Evolutionary conservation across 2,329 filamentous ascomycete species (phyloP), one percentile per base, ranked within the genome.

Genomic region (Colletotrichum salicis): DNA sequence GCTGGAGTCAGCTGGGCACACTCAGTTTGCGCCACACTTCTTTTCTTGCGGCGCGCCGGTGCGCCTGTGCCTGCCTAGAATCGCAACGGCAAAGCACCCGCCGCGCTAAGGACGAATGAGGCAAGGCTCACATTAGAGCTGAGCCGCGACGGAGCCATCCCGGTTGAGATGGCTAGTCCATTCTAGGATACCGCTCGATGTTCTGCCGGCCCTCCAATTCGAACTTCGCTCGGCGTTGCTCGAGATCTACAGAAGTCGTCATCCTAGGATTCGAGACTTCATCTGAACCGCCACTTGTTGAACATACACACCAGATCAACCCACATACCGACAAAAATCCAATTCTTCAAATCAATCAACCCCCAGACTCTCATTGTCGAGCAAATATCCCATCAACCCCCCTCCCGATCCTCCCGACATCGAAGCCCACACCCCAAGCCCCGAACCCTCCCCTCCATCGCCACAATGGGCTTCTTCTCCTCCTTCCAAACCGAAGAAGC

Each of bases 391-490:
- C 41, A n/a, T 48, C 35, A 15, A 59, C 5, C 8, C 8, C n/a
- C 11, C 6, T 12, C 35, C 56, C n/a, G n/a, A 15, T 31, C 35
- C 55, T 27, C 22, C 22, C 35, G 35, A 59, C 1, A 51, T 3
- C 15, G 6, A n/a, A 33, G 27, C 60, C 70, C 59, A 61, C 35
- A 51, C 60, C 60, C 61, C 62, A 52, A 15, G 5, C 4, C 27
- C 13, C 62, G 45, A 63, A 45, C 58, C 64, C 22, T 12, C 19
- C 15, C 7, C 19, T 24, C 37, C n/a, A 33, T 31, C 37, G 15
- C 69, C 33, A 51, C 19, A 62, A 88, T 89, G 87, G 86, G 85
- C 76, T 76, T 89, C 71, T 86, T 89, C 80, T 83, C 83, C 73
- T 78, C 77, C 72, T 78, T 82, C 69, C 75, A 82, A 65, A 81